Evolutionary conservation across 2,329 filamentous ascomycete genomes (phyloP).

Genomic region (Aureobasidium sp.): DNA sequence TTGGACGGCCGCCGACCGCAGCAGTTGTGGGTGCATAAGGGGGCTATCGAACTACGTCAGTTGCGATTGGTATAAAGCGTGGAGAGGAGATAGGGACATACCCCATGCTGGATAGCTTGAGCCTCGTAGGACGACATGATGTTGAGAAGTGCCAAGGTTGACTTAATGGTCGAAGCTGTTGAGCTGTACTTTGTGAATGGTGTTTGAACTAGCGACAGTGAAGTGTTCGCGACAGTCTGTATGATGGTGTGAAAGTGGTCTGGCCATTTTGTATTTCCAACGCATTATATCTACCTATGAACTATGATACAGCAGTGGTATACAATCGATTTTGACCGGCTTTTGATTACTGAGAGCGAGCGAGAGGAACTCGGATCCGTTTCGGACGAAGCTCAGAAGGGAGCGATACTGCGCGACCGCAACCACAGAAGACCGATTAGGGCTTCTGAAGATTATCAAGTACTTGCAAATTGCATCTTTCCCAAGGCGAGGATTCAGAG

Average conservation of each 20-base stretch:
- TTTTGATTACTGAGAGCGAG: neutral
- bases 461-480: too few species aligned
- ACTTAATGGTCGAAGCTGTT: neutral
- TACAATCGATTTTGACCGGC: neutral
- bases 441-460: too few species aligned
- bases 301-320: too few species aligned
- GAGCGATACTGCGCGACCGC: neutral
- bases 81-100: conserved; percentile 13
- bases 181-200: neutral
- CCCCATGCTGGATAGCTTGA: neutral
- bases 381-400: neutral
- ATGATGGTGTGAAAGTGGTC: neutral
- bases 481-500: neutral
- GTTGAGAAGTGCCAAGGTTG: neutral
- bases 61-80: neutral
- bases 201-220: neutral
- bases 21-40: conserved; percentile 25
- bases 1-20: conserved; percentile 32
- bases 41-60: conserved; percentile 8
- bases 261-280: neutral
- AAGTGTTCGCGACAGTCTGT: neutral
- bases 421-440: too few species aligned
- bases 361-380: neutral
- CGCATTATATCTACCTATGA: neutral
- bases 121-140: neutral